Evolutionary conservation across 371 early-diverging fungal species (phyloP).

Genomic region (Sanchytrium tribonematis): DNA sequence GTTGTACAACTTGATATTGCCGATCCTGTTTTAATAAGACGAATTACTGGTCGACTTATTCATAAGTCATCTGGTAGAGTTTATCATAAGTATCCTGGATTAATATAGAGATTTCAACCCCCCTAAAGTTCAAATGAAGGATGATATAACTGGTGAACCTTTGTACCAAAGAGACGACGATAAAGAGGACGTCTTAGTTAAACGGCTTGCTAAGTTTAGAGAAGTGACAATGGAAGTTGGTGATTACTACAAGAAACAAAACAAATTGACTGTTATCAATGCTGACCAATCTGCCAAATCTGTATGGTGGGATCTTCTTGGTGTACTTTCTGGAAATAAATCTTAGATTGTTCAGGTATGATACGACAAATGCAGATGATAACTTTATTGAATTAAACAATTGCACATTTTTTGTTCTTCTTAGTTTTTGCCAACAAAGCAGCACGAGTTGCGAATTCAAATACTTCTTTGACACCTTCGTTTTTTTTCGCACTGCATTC

Average conservation of each 20-base stretch:
- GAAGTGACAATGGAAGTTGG: background rate
- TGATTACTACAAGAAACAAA: background rate
- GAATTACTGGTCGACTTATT: conserved; percentile 40
- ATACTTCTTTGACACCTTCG: conserved; percentile 58
- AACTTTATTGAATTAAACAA: background rate
- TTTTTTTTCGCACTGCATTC: conserved; percentile 81
- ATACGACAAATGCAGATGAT: background rate
- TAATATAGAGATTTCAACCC: conserved; percentile 40
- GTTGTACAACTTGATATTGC: conserved; percentile 74
- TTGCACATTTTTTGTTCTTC: conserved; percentile 11
- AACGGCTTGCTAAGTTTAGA: background rate
- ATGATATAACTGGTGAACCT: conserved; percentile 74
- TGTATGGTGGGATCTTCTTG: background rate
- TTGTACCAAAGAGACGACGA: conserved; percentile 73
- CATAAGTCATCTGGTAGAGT: conserved; percentile 2
- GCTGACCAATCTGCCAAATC: background rate
- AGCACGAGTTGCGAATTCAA: conserved; percentile 67
- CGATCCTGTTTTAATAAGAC: conserved; percentile 51
- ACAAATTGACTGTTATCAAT: background rate
- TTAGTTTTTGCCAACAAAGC: conserved; percentile 30
- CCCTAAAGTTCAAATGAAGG: conserved; percentile 44
- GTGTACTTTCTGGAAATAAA: background rate
- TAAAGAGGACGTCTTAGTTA: background rate
- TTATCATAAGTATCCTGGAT: background rate
- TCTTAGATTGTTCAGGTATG: too few species aligned